Percentiles rank a stretch among this genome's conserved stretches.
phyloP scores from a whole-genome alignment of 768 basidiomycete species.

The Cystofilobasidium macerans region DNA sequence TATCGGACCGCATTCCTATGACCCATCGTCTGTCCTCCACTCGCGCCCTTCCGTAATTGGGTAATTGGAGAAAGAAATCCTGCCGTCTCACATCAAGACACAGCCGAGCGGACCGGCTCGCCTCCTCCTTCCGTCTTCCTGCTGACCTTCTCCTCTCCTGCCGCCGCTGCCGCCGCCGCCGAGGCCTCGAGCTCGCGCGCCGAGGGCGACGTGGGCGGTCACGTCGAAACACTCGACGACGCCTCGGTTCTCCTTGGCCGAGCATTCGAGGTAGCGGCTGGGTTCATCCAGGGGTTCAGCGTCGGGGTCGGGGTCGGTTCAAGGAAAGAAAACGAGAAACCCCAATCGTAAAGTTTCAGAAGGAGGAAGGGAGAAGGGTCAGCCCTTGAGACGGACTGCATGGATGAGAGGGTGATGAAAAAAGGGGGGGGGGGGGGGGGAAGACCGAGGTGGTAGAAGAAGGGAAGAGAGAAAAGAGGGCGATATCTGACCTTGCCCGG shows the following conservation, averaged over 20 bases:
- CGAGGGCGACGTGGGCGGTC: conserved; percentile 1
- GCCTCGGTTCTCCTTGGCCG: conserved; percentile 13
- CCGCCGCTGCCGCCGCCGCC: background rate
- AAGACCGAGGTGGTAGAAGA: background rate
- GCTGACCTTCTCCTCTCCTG: too few species aligned
- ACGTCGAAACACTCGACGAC: conserved; percentile 11
- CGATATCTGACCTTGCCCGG: background rate
- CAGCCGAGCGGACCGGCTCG: background rate
- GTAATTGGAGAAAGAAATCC: too few species aligned
- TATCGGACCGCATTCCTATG: too few species aligned
- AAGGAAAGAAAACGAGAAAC: background rate
- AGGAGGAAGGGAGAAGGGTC: too few species aligned
- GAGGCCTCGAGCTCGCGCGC: background rate
- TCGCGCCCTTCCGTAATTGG: too few species aligned
- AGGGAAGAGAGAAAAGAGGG: background rate
- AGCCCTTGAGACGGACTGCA: too few species aligned
- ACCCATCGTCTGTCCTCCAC: too few species aligned
- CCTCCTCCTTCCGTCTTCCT: background rate
- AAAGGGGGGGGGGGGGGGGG: too few species aligned
- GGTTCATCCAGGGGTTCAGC: too few species aligned
- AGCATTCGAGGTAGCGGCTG: conserved; percentile 11
- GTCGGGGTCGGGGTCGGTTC: too few species aligned
- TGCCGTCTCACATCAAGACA: too few species aligned
- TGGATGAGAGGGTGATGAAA: too few species aligned
- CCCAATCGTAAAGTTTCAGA: background rate